These are phyloP conservation scores for Porcisia deanei DNA, from an alignment of 208 protist species.

Conservation along the genomic window DNA sequence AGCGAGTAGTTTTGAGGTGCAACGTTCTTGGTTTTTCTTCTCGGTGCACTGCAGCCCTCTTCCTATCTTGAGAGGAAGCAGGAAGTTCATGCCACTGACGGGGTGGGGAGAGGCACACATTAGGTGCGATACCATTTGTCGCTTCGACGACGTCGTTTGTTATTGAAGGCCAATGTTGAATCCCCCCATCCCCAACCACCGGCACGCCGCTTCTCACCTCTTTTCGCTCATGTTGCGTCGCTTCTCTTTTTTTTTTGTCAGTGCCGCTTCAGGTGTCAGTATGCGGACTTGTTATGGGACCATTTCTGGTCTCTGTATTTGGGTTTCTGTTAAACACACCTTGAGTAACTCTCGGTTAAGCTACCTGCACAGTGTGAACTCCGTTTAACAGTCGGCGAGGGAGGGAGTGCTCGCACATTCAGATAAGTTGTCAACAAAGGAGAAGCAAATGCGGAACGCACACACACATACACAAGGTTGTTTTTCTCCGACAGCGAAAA, in stretches of 20 bases:
- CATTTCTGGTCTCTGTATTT: not conserved
- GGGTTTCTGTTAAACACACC: not conserved
- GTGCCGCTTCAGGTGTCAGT: not conserved
- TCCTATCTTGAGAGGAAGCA: not conserved
- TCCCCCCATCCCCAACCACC: not conserved
- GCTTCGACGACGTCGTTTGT: not conserved
- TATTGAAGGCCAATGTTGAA: not conserved
- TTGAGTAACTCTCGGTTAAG: conserved; percentile 5
- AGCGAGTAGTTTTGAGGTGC: conserved; percentile 10
- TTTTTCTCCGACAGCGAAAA: not conserved
- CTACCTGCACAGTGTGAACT: not conserved
- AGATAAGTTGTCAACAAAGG: conserved; percentile 5
- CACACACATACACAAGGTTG: not conserved
- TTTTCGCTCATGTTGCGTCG: not conserved
- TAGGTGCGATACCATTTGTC: not conserved
- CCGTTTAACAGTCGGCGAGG: not conserved
- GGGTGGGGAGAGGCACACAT: not conserved
- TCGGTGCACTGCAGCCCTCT: not conserved
- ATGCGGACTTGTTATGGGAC: not conserved
- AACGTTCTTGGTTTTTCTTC: conserved; percentile 4
- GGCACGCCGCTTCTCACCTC: not conserved
- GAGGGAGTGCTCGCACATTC: not conserved
- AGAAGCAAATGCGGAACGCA: not conserved
- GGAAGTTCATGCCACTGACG: not conserved
- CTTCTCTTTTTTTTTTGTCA: not conserved